Evolutionary conservation across 164 flowering plant species (phyloP).

Genomic region (Umbellularia californica): DNA sequence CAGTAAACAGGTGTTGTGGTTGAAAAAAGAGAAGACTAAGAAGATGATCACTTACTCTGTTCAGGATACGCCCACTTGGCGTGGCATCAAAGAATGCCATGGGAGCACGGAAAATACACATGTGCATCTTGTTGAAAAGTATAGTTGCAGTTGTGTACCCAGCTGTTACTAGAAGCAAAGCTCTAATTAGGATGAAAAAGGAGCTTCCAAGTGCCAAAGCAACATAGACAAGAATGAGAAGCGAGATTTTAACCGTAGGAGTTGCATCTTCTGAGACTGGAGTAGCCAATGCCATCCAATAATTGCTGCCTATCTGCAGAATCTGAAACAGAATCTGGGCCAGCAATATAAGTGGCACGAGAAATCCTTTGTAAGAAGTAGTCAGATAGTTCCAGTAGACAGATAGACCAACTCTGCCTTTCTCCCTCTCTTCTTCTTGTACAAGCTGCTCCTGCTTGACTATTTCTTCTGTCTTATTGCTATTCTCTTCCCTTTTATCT

Average conservation of each 20-base stretch:
- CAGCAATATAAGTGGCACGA: slow-evolving; percentile 66
- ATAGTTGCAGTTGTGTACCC: slow-evolving; percentile 66
- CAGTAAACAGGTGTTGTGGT: neutral
- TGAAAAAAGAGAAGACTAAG: neutral
- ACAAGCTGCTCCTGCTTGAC: slow-evolving; percentile 56
- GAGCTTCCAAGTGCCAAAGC: slow-evolving; percentile 68
- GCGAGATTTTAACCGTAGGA: slow-evolving; percentile 37
- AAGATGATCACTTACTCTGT: slow-evolving; percentile 46
- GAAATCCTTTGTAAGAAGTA: slow-evolving; percentile 66
- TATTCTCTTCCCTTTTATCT: slow-evolving; percentile 15
- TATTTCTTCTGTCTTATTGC: slow-evolving; percentile 33
- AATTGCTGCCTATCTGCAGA: slow-evolving; percentile 88
- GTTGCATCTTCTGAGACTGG: slow-evolving; percentile 53
- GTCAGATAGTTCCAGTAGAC: slow-evolving; percentile 83
- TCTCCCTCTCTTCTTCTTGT: slow-evolving; percentile 94
- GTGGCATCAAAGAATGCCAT: slow-evolving; percentile 97
- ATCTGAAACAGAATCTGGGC: slow-evolving; percentile 50
- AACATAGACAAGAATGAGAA: slow-evolving; percentile 58
- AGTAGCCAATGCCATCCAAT: slow-evolving; percentile 96
- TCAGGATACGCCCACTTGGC: slow-evolving; percentile 84
- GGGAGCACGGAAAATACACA: slow-evolving; percentile 77
- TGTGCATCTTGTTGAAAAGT: slow-evolving; percentile 80
- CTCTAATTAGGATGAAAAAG: slow-evolving; percentile 49
- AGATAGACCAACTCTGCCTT: slow-evolving; percentile 66
- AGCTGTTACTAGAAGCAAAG: slow-evolving; percentile 47